Base-by-base conservation (phyloP, 305 asterid species). In the Coffea humblotiana region DNA sequence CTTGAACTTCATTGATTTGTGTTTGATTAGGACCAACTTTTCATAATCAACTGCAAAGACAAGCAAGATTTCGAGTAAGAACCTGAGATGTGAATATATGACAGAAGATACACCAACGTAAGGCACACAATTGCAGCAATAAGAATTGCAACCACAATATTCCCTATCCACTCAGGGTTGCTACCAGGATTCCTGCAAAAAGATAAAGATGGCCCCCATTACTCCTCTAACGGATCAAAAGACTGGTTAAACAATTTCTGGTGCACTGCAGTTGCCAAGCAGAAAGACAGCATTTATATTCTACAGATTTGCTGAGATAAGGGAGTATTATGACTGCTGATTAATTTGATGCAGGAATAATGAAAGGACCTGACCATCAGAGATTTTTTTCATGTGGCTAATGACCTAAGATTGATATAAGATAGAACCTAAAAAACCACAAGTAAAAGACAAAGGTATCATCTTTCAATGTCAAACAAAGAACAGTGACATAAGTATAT, bases 81-180 rank as follows among this genome's bases (percentile, higher is more conserved):
- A 94, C 99, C 99, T 89, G 99, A 96, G 76, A 92, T 89, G 86
- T 96, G 99, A 84, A 89, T 83, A 84, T 96, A 96, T 47, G 98
- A 92, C 75, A 96, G 86, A 67, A 94, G 94, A 88, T 96, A 89
- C 80, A 94, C 98, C 85, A 91, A 65, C 9, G 92, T 87, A 88
- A 94, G 86, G 84, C 99, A 96, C 74, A 90, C 88, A 45, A 92
- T 58, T 74, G 91, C 93, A 78, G 98, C 90, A 76, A 92, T 70
- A 78, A 92, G 82, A 75, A 89, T 10, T 25, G 98, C 98, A 82
- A 94, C 49, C 65, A 91, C 76, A 78, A 90, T 18, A 84, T 84
- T 91, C 45, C 71, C 87, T 80, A 92, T 76, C 97, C 97, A 94
- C 47, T 94, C 98, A 10, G 98, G 94, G 75, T 82, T 88, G 76